phyloP scores from a whole-genome alignment of 2,329 filamentous ascomycete genomes.

The Hypoxylon sp. region DNA sequence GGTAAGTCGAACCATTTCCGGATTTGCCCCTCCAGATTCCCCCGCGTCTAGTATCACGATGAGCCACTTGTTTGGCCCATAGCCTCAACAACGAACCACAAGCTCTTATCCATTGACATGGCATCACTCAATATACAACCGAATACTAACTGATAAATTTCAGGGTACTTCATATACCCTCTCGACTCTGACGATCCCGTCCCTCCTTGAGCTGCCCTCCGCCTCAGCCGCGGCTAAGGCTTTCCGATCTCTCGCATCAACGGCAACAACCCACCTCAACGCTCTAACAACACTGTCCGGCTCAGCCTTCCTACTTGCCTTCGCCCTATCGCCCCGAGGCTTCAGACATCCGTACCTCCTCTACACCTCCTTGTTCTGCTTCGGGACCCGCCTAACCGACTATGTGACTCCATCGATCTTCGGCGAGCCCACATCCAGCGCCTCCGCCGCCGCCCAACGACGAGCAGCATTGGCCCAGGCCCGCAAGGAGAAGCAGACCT shows the following conservation, averaged over 20 bases:
- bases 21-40: slow-evolving; percentile 46
- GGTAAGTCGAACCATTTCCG: slow-evolving; percentile 66
- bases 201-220: slow-evolving; percentile 84
- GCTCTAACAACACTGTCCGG: slow-evolving; percentile 78
- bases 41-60: slow-evolving; percentile 44
- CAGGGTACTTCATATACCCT: slow-evolving; percentile 92
- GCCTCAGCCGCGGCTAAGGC: slow-evolving; percentile 79
- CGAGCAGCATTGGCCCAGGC: slow-evolving; percentile 52
- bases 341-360: slow-evolving; percentile 90
- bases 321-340: slow-evolving; percentile 79
- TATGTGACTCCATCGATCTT: slow-evolving; percentile 63
- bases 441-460: slow-evolving; percentile 49
- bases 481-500: slow-evolving; percentile 54
- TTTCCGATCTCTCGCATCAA: slow-evolving; percentile 75
- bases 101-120: slow-evolving; percentile 16
- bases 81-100: slow-evolving; percentile 32
- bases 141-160: slow-evolving; percentile 31
- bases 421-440: slow-evolving; percentile 50
- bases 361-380: slow-evolving; percentile 82
- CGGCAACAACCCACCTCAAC: slow-evolving; percentile 76
- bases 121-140: neutral
- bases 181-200: slow-evolving; percentile 81
- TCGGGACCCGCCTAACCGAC: slow-evolving; percentile 71
- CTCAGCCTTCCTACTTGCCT: slow-evolving; percentile 82
- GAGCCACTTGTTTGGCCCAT: slow-evolving; percentile 19